Evolutionary conservation across 2,329 filamentous ascomycete genomes (phyloP), one percentile per base, ranked within the genome.

Genomic region (Fusarium sp.): DNA sequence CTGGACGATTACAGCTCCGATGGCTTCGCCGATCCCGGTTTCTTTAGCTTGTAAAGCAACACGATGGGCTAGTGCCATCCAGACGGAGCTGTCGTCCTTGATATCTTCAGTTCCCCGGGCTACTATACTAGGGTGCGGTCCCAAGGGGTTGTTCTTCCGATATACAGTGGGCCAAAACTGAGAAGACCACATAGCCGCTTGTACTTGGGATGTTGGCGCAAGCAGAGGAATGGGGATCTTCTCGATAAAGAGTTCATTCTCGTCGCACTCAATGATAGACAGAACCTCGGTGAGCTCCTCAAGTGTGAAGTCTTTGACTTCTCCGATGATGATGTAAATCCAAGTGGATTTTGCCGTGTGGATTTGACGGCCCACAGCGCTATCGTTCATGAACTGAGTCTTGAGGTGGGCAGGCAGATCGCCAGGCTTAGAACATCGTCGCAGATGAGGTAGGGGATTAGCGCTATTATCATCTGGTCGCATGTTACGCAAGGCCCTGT

Each of bases 141-240:
- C 93, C 63, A 94, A 92, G 4, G 93, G 93, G 76, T 96, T 96
- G 71, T 92, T 94, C 82, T 94, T 94, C 69, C 93, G 91, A 81
- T 96, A 97, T 50, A 94, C 88, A 3, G 90, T 92, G 14, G 93
- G 93, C 93, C 93, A 97, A 78, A 93, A 95, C 72, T 90, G 86
- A 34, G 87, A 83, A 27, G 89, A 91, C 92, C 92, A 96, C 77
- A 88, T 83, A 27, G 87, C 87, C 11, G 93, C 92, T 78, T 95
- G 92, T 41, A 90, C 85, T 71, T 90, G 87, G 5, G 92, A 94
- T 7, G 90, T 93, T 3, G 93, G 93, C 25, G 92, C 86, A 46
- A 93, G 82, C 27, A 91, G 82, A 9, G 93, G 93, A 14, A 96
- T 90, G 0, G 89, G 87, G 57, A 93, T 87, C 57, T 84, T 85